A percentile compares a stretch with the other conserved stretches of the same genome.
Conservation (phyloP, 768 basidiomycete species). For the Collybiopsis luxurians region DNA sequence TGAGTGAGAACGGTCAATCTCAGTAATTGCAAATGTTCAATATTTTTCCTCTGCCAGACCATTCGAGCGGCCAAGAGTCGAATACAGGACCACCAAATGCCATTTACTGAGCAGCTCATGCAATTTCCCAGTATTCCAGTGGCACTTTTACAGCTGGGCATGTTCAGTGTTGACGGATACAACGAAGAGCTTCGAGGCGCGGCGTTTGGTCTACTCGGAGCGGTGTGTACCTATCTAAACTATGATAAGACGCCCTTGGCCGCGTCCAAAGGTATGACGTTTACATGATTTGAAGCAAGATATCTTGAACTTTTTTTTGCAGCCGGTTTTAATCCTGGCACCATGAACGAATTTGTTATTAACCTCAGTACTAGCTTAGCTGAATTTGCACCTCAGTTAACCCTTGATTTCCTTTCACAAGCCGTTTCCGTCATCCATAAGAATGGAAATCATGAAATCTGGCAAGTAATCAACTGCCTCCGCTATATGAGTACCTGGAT, state of each 20-base stretch:
- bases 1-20: constrained; percentile 16
- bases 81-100: constrained; percentile 51
- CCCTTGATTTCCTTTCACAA: constrained; percentile 87
- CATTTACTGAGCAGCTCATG: constrained; percentile 62
- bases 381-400: constrained; percentile 74
- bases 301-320: neutral
- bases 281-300: neutral
- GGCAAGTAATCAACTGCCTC: constrained; percentile 60
- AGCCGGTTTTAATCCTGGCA: constrained; percentile 74
- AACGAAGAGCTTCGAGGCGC: constrained; percentile 76
- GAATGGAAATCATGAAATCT: constrained; percentile 33
- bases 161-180: constrained; percentile 71
- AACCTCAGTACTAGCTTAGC: constrained; percentile 72
- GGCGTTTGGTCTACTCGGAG: constrained; percentile 76
- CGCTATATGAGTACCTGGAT: constrained; percentile 91
- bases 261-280: constrained; percentile 60
- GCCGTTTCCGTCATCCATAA: constrained; percentile 64
- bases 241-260: constrained; percentile 72
- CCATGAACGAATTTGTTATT: constrained; percentile 57
- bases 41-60: constrained; percentile 38
- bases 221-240: constrained; percentile 74
- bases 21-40: too few species aligned
- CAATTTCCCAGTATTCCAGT: constrained; percentile 84
- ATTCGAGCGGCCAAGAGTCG: constrained; percentile 76
- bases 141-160: constrained; percentile 80